phyloP scores from a whole-genome alignment of 257 asterid species.

The Solanum chilense region DNA sequence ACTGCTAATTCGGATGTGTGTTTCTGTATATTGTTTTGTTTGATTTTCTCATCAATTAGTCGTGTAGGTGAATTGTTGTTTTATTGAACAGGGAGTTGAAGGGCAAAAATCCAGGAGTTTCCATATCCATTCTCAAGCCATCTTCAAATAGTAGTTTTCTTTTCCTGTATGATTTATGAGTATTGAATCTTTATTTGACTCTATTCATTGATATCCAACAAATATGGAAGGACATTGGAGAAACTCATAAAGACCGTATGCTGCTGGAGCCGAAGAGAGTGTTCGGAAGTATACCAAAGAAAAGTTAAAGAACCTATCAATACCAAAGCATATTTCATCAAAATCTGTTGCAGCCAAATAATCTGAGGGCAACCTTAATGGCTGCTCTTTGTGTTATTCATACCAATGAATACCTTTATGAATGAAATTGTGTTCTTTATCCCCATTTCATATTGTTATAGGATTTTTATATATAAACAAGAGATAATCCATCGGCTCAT shows the following conservation, averaged over 20 bases:
- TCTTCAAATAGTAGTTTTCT: background rate
- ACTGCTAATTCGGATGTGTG: background rate
- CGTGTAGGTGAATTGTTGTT: background rate
- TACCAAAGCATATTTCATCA: background rate
- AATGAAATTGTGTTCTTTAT: background rate
- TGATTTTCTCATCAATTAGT: background rate
- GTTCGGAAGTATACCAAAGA: background rate
- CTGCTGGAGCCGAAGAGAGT: background rate
- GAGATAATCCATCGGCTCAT: background rate
- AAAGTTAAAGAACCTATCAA: background rate
- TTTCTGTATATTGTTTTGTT: background rate
- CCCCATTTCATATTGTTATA: background rate
- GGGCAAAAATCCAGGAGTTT: background rate
- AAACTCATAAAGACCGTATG: background rate
- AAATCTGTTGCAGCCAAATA: background rate
- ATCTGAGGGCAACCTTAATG: background rate
- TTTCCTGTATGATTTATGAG: background rate
- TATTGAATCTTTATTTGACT: background rate
- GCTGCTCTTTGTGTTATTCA: background rate
- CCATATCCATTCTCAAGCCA: background rate
- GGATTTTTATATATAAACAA: background rate
- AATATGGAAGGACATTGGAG: background rate
- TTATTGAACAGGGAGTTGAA: background rate
- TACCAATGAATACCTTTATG: background rate
- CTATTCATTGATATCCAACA: background rate